Base-by-base conservation (phyloP, 73 alveolate genomes). In the Uronychia setigera region DNA sequence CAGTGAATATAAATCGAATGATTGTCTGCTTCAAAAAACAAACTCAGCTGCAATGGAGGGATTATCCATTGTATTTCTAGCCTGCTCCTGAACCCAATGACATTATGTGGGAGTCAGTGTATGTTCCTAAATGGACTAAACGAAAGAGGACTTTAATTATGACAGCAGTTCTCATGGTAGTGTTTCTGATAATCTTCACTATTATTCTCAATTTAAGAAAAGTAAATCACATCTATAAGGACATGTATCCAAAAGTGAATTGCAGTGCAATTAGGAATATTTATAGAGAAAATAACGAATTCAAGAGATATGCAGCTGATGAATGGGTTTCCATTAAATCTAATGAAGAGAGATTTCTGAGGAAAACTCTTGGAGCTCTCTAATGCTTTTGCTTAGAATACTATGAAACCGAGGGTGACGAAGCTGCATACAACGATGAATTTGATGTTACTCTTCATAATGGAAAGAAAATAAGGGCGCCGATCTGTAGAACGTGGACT, bases 51-150 rank as follows among this genome's bases (percentile, higher is more conserved):
- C 5, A 19, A 11, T 46, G 67, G 67, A 5, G 67, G 19, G 67
- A 19, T 19, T 19, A 46, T 19, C 67, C 67, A 46, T 46, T 46
- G n/a, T 46, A 46, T 19, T 19, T 46, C 67, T 19, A 80, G 58
- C 30, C 78, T 1, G 86, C 58, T 14, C 78, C 35, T n/a, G 86
- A 80, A 28, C 86, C 86, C 67, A 46, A 46, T 46, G 67, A 46
- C 67, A 5, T 46, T 19, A 46, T 46, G 67, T 46, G 5, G n/a
- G 67, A 46, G 67, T 11, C 67, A 5, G 19, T 46, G 5, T 46
- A 46, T 19, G 19, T 46, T 19, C 67, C 67, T 19, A 46, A 46
- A 19, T 11, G 19, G n/a, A 19, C 19, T 46, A 46, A 46, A 19
- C 5, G n/a, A 11, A 11, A 11, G 67, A 46, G 67, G 67, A 5